Conservation (phyloP, 2,329 filamentous ascomycete genomes). For the Emergomyces africanus region DNA sequence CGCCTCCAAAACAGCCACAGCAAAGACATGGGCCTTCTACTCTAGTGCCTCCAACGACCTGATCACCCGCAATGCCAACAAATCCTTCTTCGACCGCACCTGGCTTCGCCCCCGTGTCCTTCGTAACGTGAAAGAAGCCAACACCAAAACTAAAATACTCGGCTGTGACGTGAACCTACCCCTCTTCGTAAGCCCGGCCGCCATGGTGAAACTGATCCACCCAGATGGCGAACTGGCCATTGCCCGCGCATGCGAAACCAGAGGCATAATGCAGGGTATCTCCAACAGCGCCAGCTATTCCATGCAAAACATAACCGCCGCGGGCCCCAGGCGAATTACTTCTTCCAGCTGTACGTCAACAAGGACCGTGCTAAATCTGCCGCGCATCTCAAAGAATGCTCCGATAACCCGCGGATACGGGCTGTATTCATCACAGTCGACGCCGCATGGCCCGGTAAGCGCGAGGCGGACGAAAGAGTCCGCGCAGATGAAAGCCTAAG, state of each 20-base stretch:
- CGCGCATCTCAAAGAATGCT: constrained; percentile 32
- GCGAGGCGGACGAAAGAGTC: constrained; percentile 45
- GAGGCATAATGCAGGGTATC: constrained; percentile 47
- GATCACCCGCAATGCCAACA: constrained; percentile 45
- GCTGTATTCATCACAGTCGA: constrained; percentile 44
- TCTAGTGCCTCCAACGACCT: constrained; percentile 53
- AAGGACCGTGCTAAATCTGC: constrained; percentile 37
- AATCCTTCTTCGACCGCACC: constrained; percentile 41
- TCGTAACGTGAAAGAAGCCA: constrained; percentile 41
- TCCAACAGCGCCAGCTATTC: constrained; percentile 51
- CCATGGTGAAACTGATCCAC: constrained; percentile 52
- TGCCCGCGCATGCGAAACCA: constrained; percentile 38
- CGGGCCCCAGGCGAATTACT: constrained; percentile 33
- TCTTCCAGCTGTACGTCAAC: constrained; percentile 46
- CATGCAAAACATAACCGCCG: constrained; percentile 40
- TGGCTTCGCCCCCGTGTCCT: constrained; percentile 48
- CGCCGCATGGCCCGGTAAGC: constrained; percentile 41
- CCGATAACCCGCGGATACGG: constrained; percentile 29
- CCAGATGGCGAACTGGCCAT: constrained; percentile 50
- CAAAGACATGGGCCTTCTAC: constrained; percentile 59
- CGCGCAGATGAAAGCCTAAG: constrained; percentile 33
- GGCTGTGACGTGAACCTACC: constrained; percentile 42
- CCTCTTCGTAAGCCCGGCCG: constrained; percentile 52
- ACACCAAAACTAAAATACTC: constrained; percentile 42
- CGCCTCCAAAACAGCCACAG: constrained; percentile 41